phyloP scores from a whole-genome alignment of 306 rosid genomes.

The Lathyrus oleraceus region DNA sequence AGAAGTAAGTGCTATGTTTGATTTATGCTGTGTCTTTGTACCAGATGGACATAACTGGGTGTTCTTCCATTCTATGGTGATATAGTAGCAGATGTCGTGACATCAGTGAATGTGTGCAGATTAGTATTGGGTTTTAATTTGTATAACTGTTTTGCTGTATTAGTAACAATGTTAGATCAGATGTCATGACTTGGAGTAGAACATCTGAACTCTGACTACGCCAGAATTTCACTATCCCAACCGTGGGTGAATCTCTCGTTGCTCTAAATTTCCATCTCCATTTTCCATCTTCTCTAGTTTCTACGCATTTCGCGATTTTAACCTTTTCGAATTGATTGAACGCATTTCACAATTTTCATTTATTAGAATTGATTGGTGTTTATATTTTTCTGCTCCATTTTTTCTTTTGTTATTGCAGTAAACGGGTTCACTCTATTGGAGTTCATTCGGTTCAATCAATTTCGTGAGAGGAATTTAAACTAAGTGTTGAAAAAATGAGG shows the following conservation, averaged over 20 bases:
- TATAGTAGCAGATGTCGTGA: no score
- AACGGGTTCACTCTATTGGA: not conserved
- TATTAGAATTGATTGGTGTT: not conserved
- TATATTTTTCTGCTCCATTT: not conserved
- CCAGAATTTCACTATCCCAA: no score
- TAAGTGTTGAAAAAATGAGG: conserved; percentile 67
- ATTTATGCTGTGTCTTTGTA: no score
- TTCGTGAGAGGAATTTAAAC: not conserved
- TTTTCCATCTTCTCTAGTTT: not conserved
- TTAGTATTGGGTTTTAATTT: no score
- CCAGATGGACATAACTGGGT: no score
- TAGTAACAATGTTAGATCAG: no score
- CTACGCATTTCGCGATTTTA: not conserved
- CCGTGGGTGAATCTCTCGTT: not conserved
- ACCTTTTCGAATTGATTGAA: not conserved
- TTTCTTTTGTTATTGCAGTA: not conserved
- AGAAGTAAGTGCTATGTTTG: no score
- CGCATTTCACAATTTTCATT: not conserved
- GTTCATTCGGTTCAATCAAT: not conserved
- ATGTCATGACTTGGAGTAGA: no score
- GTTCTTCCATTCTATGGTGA: no score
- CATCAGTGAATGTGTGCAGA: no score
- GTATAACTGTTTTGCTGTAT: no score
- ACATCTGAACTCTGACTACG: no score
- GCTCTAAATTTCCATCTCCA: not conserved